A percentile compares a stretch with the other conserved stretches of the same genome.
Evolutionary conservation across 2,329 filamentous ascomycete species (phyloP).

Genomic region (Colletotrichum higginsianum): DNA sequence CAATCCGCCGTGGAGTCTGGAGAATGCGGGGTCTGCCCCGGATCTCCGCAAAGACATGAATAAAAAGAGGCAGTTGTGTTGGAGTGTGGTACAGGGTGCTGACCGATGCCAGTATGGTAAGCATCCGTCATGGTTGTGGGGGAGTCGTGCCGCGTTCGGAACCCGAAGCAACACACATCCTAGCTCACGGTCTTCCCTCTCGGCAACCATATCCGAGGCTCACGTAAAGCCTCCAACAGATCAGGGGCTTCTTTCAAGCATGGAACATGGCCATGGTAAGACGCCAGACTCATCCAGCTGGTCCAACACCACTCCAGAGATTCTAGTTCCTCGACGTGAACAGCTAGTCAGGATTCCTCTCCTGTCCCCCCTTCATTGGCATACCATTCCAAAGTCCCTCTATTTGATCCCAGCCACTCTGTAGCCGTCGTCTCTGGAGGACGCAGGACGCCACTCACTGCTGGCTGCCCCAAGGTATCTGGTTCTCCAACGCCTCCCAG

Average conservation of each 20-base stretch:
- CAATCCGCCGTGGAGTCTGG: background rate
- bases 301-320: background rate
- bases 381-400: background rate
- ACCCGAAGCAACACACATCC: background rate
- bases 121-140: background rate
- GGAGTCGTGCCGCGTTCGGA: background rate
- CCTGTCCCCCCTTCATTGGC: background rate
- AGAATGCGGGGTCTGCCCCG: slow-evolving; percentile 2
- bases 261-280: no score
- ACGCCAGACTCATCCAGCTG: background rate
- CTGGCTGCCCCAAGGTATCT: background rate
- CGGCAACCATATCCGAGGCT: background rate
- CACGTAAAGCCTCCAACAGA: background rate
- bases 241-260: background rate
- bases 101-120: background rate
- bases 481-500: slow-evolving; percentile 34
- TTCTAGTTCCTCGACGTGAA: background rate
- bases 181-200: background rate
- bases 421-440: no score
- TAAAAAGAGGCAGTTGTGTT: background rate
- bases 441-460: background rate
- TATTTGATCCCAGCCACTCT: background rate
- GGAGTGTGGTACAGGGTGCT: background rate
- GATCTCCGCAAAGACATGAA: slow-evolving; percentile 2
- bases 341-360: background rate